Evolutionary conservation across 768 basidiomycete genomes (phyloP), one percentile per base, ranked within the genome.

Genomic region (Xanthoconium stramineum): DNA sequence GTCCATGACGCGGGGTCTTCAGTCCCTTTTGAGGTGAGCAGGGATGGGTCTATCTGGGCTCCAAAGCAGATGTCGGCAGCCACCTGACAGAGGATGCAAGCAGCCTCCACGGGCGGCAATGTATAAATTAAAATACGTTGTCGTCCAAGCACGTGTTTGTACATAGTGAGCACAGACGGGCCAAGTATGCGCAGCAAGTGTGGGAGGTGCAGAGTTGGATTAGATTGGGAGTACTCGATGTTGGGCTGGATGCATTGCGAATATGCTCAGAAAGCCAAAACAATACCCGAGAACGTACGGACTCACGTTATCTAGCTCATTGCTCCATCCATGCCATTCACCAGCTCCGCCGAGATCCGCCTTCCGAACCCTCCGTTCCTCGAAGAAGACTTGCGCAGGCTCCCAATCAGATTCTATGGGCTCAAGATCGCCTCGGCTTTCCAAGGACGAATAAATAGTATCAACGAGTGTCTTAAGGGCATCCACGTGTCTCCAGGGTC

Each of bases 101-200:
- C 88, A 0, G 83, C 82, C 65, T 92, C 88, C 13, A 92, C 88
- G 0, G 90, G 88, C 0, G 90, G 89, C 2, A 83, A 74, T 0
- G 91, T 89, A 66, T 89, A 89, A 35, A 94, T 85, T 37, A 94
- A 74, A n/a, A 93, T 81, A 15, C 91, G 78, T 50, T 78, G 82
- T 7, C 91, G 80, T 0, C 85, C 85, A 6, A 93, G 76, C 15
- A 90, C 81, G 62, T 91, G 83, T 64, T 91, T 91, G 74, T 89
- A 90, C 3, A 93, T 70, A 0, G 89, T 92, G 36, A 93, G 72
- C 0, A 83, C 82, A 1, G 89, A 89, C 0, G 90, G 89, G 0
- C 91, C 91, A 28, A 94, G 76, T 50, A 91, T 84, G 30, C 85
- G 84, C 30, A 93, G 72, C 20, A 93, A 73, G 56, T 90, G 87